A percentile compares a stretch with the other conserved stretches of the same genome.
Conservation (phyloP, 345 rosid genomes). For the Eucalyptus sp. region DNA sequence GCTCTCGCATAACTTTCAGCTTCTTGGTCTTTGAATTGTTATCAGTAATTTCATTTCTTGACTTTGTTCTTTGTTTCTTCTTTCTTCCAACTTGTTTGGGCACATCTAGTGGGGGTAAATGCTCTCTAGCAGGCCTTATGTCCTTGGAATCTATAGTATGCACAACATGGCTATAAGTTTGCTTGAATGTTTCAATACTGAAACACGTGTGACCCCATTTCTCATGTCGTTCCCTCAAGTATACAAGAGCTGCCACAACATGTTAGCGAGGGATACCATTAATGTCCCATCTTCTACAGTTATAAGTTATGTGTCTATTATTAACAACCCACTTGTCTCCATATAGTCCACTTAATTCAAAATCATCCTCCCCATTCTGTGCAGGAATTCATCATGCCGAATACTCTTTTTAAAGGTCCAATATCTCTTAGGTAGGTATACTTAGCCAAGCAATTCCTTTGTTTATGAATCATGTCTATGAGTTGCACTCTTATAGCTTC, state of each 20-base stretch:
- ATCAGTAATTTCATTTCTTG: too few relatives aligned
- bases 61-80: background rate
- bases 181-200: too few relatives aligned
- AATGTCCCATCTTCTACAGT: background rate
- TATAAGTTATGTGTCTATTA: accelerated
- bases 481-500: background rate
- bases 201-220: background rate
- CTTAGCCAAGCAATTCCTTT: background rate
- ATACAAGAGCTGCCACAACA: too few relatives aligned
- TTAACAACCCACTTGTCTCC: background rate
- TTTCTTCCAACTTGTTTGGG: background rate
- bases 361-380: background rate
- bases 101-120: background rate
- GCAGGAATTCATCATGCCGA: accelerated
- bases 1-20: background rate
- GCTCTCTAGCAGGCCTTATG: background rate
- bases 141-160: too few relatives aligned
- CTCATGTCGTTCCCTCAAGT: background rate
- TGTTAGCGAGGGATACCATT: background rate
- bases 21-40: too few relatives aligned
- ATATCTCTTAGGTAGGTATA: accelerated
- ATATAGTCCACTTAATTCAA: background rate
- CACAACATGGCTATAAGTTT: background rate
- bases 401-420: background rate
- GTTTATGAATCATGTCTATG: too few relatives aligned